Base-by-base conservation (phyloP, 306 rosid genomes). In the Vigna trinervia region DNA sequence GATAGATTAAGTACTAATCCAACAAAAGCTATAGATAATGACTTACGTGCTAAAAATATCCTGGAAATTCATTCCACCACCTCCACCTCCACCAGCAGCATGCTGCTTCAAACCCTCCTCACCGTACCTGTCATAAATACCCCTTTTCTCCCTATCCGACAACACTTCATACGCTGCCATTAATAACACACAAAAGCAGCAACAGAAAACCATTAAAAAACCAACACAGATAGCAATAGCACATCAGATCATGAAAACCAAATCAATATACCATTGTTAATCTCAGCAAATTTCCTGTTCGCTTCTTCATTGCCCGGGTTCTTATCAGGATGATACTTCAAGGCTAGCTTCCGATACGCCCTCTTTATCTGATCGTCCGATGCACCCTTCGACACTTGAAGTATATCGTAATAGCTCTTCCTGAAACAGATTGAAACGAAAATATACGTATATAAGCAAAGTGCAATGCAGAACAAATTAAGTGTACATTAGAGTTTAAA, bases 21-120 rank as follows among this genome's bases (percentile, higher is more conserved):
- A 12, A 13, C 8, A 62, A 69, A 48, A 13, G 60, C 68, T 28
- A 79, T 46, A 39, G 60, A 28, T 14, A 61, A 58, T 52, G 54
- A 80, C 94, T 86, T 87, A 95, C 99, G 90, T 75, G 83, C 86
- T 84, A 70, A 95, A 95, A 26, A 95, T 87, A 82, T 95, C 99
- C 51, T 95, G 88, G 80, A 95, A 83, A 85, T 95, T 92, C 97
- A 92, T 88, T 50, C 98, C 98, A 48, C 94, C 96, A 75, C 96
- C 86, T 64, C 98, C 87, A 81, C 95, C 90, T 62, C 97, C 97
- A 81, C 86, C 79, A 57, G 97, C 97, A 38, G 99, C 97, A 81
- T 95, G 99, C 85, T 95, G 99, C 84, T 95, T 95, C 80, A 95
- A 84, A 52, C 99, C 99, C 64, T 95, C 99, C 79, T 95, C 99